phyloP scores from a whole-genome alignment of 1,139 yeast species.

The Diutina rugosa region DNA sequence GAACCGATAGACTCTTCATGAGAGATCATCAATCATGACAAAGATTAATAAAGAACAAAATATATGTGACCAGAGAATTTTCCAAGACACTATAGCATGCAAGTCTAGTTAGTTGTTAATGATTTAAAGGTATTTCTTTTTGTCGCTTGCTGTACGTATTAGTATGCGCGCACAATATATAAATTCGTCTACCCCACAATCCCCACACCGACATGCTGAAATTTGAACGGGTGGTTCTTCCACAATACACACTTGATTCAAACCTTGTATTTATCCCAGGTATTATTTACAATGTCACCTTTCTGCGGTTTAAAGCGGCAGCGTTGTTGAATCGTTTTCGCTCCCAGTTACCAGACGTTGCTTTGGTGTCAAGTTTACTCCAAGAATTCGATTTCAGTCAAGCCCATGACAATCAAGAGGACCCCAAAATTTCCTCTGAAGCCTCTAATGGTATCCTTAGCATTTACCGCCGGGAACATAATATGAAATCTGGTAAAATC shows the following conservation, averaged over 20 bases:
- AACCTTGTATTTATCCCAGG: conserved; percentile 47
- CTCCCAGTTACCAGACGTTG: conserved; percentile 15
- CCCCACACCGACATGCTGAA: conserved; percentile 1
- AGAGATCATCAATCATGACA: neutral
- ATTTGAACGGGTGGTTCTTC: conserved; percentile 14
- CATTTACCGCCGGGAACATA: conserved; percentile 14
- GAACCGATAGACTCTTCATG: neutral
- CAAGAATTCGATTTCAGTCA: conserved; percentile 19
- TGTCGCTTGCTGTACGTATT: neutral
- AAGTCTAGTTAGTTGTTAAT: neutral
- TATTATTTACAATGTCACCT: conserved; percentile 42
- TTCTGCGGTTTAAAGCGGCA: conserved; percentile 35
- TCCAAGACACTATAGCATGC: neutral
- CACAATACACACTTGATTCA: conserved; percentile 30
- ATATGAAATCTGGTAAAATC: conserved; percentile 5
- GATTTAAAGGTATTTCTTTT: neutral
- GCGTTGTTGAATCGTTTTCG: conserved; percentile 28
- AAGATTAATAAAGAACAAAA: too few relatives aligned
- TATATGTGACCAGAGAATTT: neutral
- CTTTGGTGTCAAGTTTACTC: conserved; percentile 19
- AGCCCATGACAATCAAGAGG: conserved; percentile 9
- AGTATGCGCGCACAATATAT: neutral
- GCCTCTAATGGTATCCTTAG: conserved; percentile 24
- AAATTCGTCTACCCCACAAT: neutral
- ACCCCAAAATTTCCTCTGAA: conserved; percentile 16